Conservation (phyloP, 306 rosid species). For the Lagenaria siceraria region DNA sequence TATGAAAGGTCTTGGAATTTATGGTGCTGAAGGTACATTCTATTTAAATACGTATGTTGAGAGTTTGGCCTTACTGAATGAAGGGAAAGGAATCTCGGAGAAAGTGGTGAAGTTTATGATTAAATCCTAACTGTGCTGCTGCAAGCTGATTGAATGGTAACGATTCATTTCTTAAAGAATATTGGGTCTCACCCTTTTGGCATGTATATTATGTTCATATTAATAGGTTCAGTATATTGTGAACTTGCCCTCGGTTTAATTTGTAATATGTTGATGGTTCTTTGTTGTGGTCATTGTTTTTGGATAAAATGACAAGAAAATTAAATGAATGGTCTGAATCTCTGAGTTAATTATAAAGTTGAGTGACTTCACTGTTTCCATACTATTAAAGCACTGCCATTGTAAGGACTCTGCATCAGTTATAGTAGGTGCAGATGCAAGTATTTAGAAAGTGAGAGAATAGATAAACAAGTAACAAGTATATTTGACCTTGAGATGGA, state of each 20-base stretch:
- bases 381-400: background rate
- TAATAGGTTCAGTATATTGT: background rate
- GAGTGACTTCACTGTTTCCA: background rate
- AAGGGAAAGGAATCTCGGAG: background rate
- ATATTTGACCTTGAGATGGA: background rate
- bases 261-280: background rate
- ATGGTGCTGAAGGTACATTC: constrained; percentile 8
- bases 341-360: background rate
- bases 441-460: background rate
- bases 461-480: background rate
- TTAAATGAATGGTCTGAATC: background rate
- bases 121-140: background rate
- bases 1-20: constrained; percentile 8
- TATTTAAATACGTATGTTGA: constrained; percentile 5
- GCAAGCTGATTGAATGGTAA: constrained; percentile 3
- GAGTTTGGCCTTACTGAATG: constrained; percentile 9
- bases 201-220: background rate
- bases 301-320: background rate
- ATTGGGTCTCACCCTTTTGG: background rate
- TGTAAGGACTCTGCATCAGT: background rate
- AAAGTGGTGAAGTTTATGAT: background rate
- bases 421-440: background rate
- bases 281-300: background rate
- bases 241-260: background rate
- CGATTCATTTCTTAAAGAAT: background rate